Evolutionary conservation across 2,329 filamentous ascomycete genomes (phyloP), one percentile per base, ranked within the genome.

Genomic region (Phyllosticta capitalensis): DNA sequence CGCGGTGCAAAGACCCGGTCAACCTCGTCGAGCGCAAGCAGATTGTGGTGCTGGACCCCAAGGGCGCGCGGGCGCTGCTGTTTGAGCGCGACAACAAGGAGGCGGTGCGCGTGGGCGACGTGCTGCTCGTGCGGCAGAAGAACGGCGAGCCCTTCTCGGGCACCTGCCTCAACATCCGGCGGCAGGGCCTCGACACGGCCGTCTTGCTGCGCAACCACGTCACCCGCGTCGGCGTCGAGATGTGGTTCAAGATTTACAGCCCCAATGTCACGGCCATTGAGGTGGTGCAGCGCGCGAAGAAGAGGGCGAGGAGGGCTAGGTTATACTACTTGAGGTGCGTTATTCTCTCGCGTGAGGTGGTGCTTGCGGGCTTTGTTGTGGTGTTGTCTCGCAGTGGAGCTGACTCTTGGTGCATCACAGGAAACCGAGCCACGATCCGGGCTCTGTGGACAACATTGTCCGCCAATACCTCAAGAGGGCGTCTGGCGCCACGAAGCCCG

Each of bases 211-310:
- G 94, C 60, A 92, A 92, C 67, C 86, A 95, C 71, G 78, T 99
- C 67, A 92, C 90, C 65, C 84, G 89, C 67, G 84, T 95, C 6
- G 89, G 90, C 62, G 90, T 96, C 62, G 94, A 99, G 82, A 94
- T 96, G 90, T 96, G 90, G 86, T 91, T 89, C 76, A 99, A 99
- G 80, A 81, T 97, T 61, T 97, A 94, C 79, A 89, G 85, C 70
- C 92, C 92, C 62, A 88, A 89, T 70, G 87, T 97, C 30, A 85
- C 88, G 71, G 90, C 89, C 64, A 90, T 99, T 69, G 92, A 99
- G 76, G 87, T 99, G 67, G 89, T 97, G 74, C 90, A 95, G 83
- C 81, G 92, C 67, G 82, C 84, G 64, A 81, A 83, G 69, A 94
- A 91, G 86, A 84, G 90, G 73, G 90, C 90, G 65, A 86, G 92